phyloP scores from a whole-genome alignment of 352 stramenopile genomes.

The Globisporangium sylvaticum region DNA sequence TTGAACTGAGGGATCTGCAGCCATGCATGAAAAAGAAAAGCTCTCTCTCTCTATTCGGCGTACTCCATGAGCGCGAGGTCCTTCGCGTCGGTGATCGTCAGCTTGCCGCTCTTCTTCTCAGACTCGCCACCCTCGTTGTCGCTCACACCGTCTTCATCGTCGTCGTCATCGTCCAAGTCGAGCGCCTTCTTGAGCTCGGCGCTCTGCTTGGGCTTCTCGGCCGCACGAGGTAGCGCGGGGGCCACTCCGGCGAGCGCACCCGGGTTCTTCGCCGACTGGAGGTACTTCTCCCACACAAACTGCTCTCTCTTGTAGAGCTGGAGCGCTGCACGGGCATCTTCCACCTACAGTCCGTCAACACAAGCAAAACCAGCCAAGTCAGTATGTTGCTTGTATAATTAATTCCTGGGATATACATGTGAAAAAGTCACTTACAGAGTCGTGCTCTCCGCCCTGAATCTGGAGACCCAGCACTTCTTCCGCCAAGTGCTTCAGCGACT shows the following conservation, averaged over 20 bases:
- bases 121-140: constrained; percentile 24
- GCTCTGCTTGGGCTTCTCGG: constrained; percentile 19
- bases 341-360: too few relatives aligned
- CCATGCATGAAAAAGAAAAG: too few relatives aligned
- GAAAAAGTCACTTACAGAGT: too few relatives aligned
- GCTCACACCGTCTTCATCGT: constrained; percentile 27
- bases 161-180: constrained; percentile 26
- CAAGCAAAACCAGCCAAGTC: too few relatives aligned
- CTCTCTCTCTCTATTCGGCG: constrained; percentile 37
- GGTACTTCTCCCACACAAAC: constrained; percentile 82
- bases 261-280: constrained; percentile 57
- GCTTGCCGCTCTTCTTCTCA: constrained; percentile 11
- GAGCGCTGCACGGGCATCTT: constrained; percentile 73
- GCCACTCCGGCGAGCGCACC: constrained; percentile 50
- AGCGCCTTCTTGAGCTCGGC: constrained; percentile 21
- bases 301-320: constrained; percentile 83
- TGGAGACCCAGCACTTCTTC: constrained; percentile 58
- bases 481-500: constrained; percentile 74
- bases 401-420: too few relatives aligned
- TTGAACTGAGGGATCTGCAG: too few relatives aligned
- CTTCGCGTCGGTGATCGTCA: constrained; percentile 53
- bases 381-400: too few relatives aligned
- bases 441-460: constrained; percentile 84
- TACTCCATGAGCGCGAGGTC: constrained; percentile 75
- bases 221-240: constrained; percentile 35